A percentile compares a stretch with the other conserved stretches of the same genome.
Conservation (phyloP, 768 basidiomycete genomes). For the Trametes meyenii region DNA sequence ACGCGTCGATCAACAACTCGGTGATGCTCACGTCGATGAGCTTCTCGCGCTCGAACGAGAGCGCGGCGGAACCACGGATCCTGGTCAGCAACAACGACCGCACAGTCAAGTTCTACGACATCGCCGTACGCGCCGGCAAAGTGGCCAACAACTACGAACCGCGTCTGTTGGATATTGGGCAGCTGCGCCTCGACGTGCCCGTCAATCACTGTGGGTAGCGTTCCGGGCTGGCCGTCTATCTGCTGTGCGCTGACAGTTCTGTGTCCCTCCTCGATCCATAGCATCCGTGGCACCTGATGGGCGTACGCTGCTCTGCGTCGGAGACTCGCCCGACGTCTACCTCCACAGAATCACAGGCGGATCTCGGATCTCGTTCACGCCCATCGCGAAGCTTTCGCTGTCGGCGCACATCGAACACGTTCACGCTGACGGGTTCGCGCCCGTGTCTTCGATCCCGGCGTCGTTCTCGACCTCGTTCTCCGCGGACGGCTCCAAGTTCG, state of each 20-base stretch:
- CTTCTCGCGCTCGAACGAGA: conserved; percentile 60
- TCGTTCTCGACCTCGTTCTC: conserved; percentile 84
- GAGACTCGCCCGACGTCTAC: conserved; percentile 86
- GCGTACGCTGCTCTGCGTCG: conserved; percentile 83
- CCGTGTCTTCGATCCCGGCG: conserved; percentile 49
- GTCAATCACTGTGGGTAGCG: conserved; percentile 76
- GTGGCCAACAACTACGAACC: conserved; percentile 27
- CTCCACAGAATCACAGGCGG: conserved; percentile 79
- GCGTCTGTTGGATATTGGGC: conserved; percentile 45
- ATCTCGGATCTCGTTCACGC: conserved; percentile 58
- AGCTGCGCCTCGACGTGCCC: conserved; percentile 62
- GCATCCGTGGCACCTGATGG: conserved; percentile 92
- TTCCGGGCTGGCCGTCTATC: conserved; percentile 11
- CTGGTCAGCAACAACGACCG: conserved; percentile 87
- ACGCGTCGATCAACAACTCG: conserved; percentile 82
- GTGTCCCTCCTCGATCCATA: conserved; percentile 33
- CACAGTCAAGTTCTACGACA: conserved; percentile 78
- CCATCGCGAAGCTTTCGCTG: conserved; percentile 68
- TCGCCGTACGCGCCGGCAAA: conserved; percentile 52
- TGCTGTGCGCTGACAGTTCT: conserved; percentile 14
- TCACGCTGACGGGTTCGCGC: conserved; percentile 10
- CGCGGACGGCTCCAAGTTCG: conserved; percentile 74
- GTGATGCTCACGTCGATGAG: conserved; percentile 66
- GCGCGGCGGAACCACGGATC: conserved; percentile 73
- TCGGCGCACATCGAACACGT: conserved; percentile 48